Percentiles rank a stretch among this genome's conserved stretches.
phyloP scores from a whole-genome alignment of 352 stramenopile genomes.

The Elongisporangium undulatum region DNA sequence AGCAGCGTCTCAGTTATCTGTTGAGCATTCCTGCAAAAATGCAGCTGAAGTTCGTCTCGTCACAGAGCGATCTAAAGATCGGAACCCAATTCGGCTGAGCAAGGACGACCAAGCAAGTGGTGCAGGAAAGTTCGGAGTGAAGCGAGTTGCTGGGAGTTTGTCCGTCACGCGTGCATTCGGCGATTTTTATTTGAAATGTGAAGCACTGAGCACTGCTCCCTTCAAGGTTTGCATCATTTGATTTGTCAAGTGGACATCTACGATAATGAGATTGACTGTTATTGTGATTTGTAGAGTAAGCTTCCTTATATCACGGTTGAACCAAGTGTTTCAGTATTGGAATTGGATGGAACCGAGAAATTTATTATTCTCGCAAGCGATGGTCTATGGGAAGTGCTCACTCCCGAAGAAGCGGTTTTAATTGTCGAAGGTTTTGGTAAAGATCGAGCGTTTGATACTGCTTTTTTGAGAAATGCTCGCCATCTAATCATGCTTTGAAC shows the following conservation, averaged over 20 bases:
- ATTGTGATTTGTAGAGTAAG: conserved; percentile 42
- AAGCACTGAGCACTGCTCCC: conserved; percentile 85
- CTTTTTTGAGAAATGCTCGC: background rate
- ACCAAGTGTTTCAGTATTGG: conserved; percentile 46
- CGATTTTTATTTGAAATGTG: conserved; percentile 93
- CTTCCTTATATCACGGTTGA: conserved; percentile 76
- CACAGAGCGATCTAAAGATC: conserved; percentile 58
- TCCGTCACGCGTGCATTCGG: conserved; percentile 90
- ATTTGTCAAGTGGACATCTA: background rate
- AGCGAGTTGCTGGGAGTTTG: conserved; percentile 88
- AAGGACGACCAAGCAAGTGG: conserved; percentile 86
- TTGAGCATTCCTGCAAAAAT: conserved; percentile 62
- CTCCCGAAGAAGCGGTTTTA: conserved; percentile 50
- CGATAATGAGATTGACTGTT: background rate
- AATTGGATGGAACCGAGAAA: conserved; percentile 51
- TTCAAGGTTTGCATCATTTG: conserved; percentile 65
- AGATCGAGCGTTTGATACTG: background rate
- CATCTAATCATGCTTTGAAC: background rate
- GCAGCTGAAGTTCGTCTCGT: conserved; percentile 45
- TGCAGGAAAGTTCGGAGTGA: conserved; percentile 73
- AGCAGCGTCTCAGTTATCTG: conserved; percentile 31
- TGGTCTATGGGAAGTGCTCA: conserved; percentile 78
- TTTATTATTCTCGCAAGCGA: conserved; percentile 80
- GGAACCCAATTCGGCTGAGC: conserved; percentile 86
- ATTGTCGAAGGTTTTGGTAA: conserved; percentile 72